phyloP scores from a whole-genome alignment of 805 yeast species.

The Nakazawaea peltata region DNA sequence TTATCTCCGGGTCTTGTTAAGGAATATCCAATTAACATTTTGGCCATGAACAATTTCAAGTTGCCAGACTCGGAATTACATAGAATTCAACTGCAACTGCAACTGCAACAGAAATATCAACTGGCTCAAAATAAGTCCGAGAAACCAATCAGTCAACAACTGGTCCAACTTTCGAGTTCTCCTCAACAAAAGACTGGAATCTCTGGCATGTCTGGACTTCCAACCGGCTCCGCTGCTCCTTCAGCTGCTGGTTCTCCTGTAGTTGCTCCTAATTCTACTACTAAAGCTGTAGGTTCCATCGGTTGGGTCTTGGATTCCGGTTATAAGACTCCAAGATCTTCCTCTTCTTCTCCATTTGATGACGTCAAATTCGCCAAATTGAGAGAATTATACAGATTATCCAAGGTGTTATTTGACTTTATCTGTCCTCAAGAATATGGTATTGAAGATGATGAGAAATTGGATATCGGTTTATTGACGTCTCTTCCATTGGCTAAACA shows the following conservation, averaged over 20 bases:
- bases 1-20: constrained; percentile 52
- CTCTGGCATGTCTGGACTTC: too few relatives aligned
- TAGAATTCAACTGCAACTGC: constrained; percentile 18
- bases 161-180: constrained; percentile 7
- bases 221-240: not conserved
- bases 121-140: not conserved
- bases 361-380: constrained; percentile 71
- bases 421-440: constrained; percentile 99
- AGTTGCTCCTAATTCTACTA: constrained; percentile 1
- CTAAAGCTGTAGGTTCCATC: constrained; percentile 50
- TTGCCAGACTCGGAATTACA: constrained; percentile 34
- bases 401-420: constrained; percentile 92
- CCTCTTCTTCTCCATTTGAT: constrained; percentile 51
- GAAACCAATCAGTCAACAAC: constrained; percentile 3
- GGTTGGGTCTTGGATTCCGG: constrained; percentile 53
- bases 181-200: constrained; percentile 7
- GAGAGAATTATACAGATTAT: constrained; percentile 80
- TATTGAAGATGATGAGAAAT: constrained; percentile 87
- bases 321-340: constrained; percentile 17
- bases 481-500: constrained; percentile 90
- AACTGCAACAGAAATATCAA: constrained; percentile 7
- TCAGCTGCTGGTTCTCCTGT: constrained; percentile 14
- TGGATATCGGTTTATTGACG: constrained; percentile 92
- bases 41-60: constrained; percentile 71
- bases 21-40: constrained; percentile 63